Conservation (phyloP, 2,329 filamentous ascomycete genomes). For the Decorospora gaudefroyi region DNA sequence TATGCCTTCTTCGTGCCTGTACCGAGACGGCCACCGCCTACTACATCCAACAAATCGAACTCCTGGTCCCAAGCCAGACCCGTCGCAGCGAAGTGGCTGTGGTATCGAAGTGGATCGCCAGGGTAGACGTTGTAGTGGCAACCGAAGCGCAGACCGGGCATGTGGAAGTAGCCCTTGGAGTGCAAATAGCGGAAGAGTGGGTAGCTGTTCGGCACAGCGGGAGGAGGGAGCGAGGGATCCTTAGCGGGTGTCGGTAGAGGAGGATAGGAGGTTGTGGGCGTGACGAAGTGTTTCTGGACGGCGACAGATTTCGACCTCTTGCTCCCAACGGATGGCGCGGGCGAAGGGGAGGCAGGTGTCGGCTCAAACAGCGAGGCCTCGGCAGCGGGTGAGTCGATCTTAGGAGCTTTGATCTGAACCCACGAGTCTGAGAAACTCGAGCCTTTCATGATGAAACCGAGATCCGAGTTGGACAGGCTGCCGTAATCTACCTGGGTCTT, state of each 20-base stretch:
- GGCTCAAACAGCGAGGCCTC: background rate
- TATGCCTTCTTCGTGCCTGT: constrained; percentile 97
- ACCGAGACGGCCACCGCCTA: constrained; percentile 83
- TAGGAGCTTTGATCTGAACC: constrained; percentile 12
- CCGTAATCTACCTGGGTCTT: background rate
- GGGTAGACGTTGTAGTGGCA: constrained; percentile 95
- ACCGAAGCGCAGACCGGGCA: constrained; percentile 90
- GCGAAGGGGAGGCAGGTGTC: background rate
- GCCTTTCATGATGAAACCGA: constrained; percentile 37
- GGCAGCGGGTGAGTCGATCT: constrained; percentile 7
- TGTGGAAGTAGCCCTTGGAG: constrained; percentile 78
- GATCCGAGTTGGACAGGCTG: constrained; percentile 21
- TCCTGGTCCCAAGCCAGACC: constrained; percentile 85
- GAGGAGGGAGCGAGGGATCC: constrained; percentile 34
- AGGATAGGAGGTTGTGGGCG: constrained; percentile 54
- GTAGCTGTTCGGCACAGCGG: constrained; percentile 56
- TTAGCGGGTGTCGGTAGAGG: constrained; percentile 32
- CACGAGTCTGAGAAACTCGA: constrained; percentile 24
- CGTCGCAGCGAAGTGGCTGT: constrained; percentile 91
- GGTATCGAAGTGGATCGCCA: constrained; percentile 90
- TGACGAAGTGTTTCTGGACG: constrained; percentile 45
- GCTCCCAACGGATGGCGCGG: constrained; percentile 13
- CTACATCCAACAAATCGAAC: constrained; percentile 80
- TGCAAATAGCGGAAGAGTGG: constrained; percentile 83
- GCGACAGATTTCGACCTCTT: constrained; percentile 18